Base-by-base conservation (phyloP, 169 alveolate genomes). In the Eimeria nieschulzi region DNA sequence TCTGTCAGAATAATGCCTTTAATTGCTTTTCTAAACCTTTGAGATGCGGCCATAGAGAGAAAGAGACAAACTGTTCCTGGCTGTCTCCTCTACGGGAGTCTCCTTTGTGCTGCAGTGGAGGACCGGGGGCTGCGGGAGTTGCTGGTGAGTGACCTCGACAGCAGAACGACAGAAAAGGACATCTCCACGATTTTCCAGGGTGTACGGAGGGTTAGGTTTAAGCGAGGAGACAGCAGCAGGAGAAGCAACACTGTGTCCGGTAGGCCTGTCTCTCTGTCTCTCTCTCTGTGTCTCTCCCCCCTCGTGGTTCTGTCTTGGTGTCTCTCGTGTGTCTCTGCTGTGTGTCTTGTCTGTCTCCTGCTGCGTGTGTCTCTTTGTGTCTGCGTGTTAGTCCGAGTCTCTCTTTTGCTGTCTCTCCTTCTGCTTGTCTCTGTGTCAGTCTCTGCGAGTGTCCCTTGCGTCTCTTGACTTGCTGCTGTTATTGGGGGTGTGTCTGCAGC, bases 191-290 rank as follows among this genome's bases (percentile, higher is more conserved):
- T 73, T 25, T 73, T 73, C 63, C 9, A 9, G 33, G 83, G 83
- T 23, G 83, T 73, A 5, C 19, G 56, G 59, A 7, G 83, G 12
- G 83, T 73, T 0, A 56, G 26, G 13, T 39, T 73, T 9, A 73
- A 39, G 63, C 26, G 83, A 46, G 83, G 83, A 3, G 83, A 73
- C 83, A 73, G 61, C 61, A n/a, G 75, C 75, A n/a, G 75, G 33
- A 66, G 75, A n/a, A 56, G 66, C 66, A 56, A 23, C 53, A 70
- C 79, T 7, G 26, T 70, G 19, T 70, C 79, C 39, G 79, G 79
- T 70, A n/a, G n/a, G n/a, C n/a, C n/a, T n/a, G n/a, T n/a, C n/a
- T 6, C 19, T 46, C 7, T 70, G 15, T 70, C 53, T 23, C 53
- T 15, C 55, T 70, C 72, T 63, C 51, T 8, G 53, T 0, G 79